These are phyloP conservation scores for Psilocybe mexicana DNA, from an alignment of 1,284 basidiomycete species.

Conservation along the genomic window DNA sequence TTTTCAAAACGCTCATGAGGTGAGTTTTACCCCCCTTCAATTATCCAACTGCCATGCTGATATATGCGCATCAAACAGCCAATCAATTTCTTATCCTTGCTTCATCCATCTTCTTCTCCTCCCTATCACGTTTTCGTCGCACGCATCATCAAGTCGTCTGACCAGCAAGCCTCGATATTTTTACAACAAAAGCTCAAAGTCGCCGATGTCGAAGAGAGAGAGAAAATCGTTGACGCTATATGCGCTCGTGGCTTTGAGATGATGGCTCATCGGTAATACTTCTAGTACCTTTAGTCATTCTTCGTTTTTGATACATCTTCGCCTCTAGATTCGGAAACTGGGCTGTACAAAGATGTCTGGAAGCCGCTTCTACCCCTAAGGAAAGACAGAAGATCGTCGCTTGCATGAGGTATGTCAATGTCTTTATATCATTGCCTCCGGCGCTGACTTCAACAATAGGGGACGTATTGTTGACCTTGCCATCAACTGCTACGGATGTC, in stretches of 20 bases:
- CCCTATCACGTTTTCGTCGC: conserved; percentile 78
- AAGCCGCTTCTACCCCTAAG: conserved; percentile 67
- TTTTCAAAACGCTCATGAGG: conserved; percentile 35
- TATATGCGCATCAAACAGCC: conserved; percentile 49
- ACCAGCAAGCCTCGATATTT: conserved; percentile 87
- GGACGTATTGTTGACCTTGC: conserved; percentile 81
- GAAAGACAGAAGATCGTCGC: conserved; percentile 76
- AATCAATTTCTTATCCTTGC: conserved; percentile 80
- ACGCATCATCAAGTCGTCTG: conserved; percentile 82
- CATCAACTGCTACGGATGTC: conserved; percentile 84
- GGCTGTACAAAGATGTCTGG: conserved; percentile 82
- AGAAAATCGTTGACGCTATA: conserved; percentile 81
- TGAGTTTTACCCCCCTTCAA: conserved; percentile 22
- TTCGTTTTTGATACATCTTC: not conserved
- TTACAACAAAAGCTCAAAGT: conserved; percentile 85
- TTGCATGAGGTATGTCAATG: conserved; percentile 69
- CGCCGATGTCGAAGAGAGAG: conserved; percentile 72
- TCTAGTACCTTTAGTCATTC: conserved; percentile 2
- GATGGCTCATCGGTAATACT: conserved; percentile 77
- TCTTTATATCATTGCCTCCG: conserved; percentile 1
- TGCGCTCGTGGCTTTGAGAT: conserved; percentile 80
- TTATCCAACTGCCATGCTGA: conserved; percentile 10
- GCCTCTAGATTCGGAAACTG: conserved; percentile 75
- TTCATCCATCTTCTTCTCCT: conserved; percentile 79
- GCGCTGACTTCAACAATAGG: conserved; percentile 36